These are phyloP conservation scores for Tylopilus sp. DNA, from an alignment of 1,284 basidiomycete genomes.

Conservation along the genomic window DNA sequence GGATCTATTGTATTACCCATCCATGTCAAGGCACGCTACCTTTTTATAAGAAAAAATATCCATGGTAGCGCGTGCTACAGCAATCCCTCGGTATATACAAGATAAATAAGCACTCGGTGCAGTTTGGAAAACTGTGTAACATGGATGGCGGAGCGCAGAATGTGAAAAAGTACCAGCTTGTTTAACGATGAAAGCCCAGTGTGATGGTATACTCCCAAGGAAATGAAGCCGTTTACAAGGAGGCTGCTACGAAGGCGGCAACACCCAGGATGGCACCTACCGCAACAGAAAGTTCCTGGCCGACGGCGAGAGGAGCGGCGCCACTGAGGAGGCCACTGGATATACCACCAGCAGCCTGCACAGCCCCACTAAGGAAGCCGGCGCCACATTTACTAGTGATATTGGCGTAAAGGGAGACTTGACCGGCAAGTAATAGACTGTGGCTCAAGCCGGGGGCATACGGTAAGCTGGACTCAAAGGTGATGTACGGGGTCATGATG, in stretches of 20 bases:
- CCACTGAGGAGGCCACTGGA: slow-evolving; percentile 35
- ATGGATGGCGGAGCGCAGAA: slow-evolving; percentile 10
- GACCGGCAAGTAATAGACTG: slow-evolving; percentile 64
- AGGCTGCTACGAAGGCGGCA: slow-evolving; percentile 23
- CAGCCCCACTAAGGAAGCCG: slow-evolving; percentile 59
- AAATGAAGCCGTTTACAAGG: slow-evolving; percentile 13
- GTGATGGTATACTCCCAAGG: slow-evolving; percentile 19
- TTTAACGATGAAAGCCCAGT: slow-evolving; percentile 19
- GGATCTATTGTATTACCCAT: slow-evolving; percentile 8
- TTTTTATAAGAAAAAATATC: slow-evolving; percentile 1
- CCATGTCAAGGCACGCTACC: background rate
- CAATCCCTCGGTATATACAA: slow-evolving; percentile 21
- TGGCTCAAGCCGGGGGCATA: slow-evolving; percentile 71
- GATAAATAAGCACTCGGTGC: slow-evolving; percentile 13
- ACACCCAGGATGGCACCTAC: slow-evolving; percentile 28
- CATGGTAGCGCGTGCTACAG: slow-evolving; percentile 7
- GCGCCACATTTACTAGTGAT: slow-evolving; percentile 57
- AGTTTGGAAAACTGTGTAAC: slow-evolving; percentile 9
- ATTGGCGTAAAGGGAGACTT: slow-evolving; percentile 60
- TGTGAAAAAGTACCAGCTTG: slow-evolving; percentile 21
- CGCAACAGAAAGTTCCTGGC: slow-evolving; percentile 24
- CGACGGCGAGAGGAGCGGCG: slow-evolving; percentile 26
- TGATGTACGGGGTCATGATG: slow-evolving; percentile 71
- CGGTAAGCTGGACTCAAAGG: slow-evolving; percentile 64
- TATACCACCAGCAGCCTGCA: slow-evolving; percentile 65